Percentiles rank a stretch among this genome's conserved stretches.
phyloP scores from a whole-genome alignment of 1,284 basidiomycete species.

The Meira nashicola region DNA sequence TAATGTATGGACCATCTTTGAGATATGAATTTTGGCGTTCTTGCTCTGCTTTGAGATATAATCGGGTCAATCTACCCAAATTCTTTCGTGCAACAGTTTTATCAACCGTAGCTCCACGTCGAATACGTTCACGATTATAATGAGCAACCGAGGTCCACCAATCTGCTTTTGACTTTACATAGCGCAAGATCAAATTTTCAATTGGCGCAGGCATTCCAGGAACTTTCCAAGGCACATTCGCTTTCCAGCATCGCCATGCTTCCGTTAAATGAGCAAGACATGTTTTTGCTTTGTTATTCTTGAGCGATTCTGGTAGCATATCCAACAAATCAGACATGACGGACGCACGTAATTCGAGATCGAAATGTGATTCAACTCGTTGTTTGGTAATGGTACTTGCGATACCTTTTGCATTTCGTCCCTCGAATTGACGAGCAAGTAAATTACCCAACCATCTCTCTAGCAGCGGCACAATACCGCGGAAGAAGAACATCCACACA shows the following conservation, averaged over 20 bases:
- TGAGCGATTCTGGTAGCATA: slow-evolving; percentile 97
- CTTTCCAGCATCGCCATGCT: slow-evolving; percentile 95
- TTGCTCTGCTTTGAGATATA: slow-evolving; percentile 53
- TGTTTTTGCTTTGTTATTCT: slow-evolving; percentile 98
- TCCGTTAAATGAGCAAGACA: slow-evolving; percentile 96
- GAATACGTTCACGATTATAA: slow-evolving; percentile 88
- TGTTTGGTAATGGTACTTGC: slow-evolving; percentile 88
- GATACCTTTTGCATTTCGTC: slow-evolving; percentile 82
- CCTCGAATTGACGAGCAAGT: slow-evolving; percentile 96
- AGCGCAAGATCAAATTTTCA: slow-evolving; percentile 96
- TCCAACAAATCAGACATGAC: slow-evolving; percentile 94
- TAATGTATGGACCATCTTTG: slow-evolving; percentile 52
- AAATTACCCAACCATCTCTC: slow-evolving; percentile 97
- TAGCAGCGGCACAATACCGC: slow-evolving; percentile 93
- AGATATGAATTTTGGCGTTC: slow-evolving; percentile 52
- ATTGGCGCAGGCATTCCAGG: slow-evolving; percentile 97
- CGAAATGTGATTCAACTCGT: slow-evolving; percentile 96
- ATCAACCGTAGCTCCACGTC: slow-evolving; percentile 95
- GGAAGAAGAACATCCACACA: slow-evolving; percentile 99
- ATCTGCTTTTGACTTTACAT: slow-evolving; percentile 98
- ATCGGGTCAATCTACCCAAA: slow-evolving; percentile 77
- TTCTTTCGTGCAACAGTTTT: slow-evolving; percentile 99
- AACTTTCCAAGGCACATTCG: slow-evolving; percentile 96
- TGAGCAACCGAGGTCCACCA: slow-evolving; percentile 95
- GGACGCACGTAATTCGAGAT: slow-evolving; percentile 91